Base-by-base conservation (phyloP, 495 filamentous ascomycete species). In the Neurospora tetraspora region DNA sequence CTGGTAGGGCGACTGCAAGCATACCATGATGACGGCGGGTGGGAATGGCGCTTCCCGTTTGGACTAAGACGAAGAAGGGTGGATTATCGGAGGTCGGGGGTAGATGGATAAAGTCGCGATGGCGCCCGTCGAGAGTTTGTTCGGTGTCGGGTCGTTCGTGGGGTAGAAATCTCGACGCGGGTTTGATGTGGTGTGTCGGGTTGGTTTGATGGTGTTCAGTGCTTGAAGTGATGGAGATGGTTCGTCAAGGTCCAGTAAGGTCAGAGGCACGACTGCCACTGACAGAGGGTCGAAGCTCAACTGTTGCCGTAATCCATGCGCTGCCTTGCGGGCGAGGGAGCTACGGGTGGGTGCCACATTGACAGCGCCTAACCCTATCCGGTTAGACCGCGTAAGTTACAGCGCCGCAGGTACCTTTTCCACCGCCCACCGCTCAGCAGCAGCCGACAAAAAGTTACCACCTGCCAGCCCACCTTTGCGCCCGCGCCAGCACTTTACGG, bases 281-380 rank as follows among this genome's bases (percentile, higher is more conserved):
- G 70, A 59, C 65, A 69, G 73, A 59, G 71, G 72, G 47, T 59
- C 73, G 70, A 69, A 71, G 70, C 72, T 78, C 74, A 77, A 77
- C 73, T 72, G 75, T 76, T 79, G 53, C 78, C 79, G 79, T 80
- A 80, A 80, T 80, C 79, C 79, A 80, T 80, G 78, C 53, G 53
- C 78, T 80, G 79, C 77, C 77, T 79, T 74, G 74, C 75, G 74
- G 72, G 75, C 72, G 53, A 65, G 53, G 53, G 53, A 65, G 53
- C 53, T 65, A 36, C 53, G 53, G 53, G 53, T 65, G 53, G 53
- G 53, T 65, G 53, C 53, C 53, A 65, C 53, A 3, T 65, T 16
- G 11, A 31, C 14, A 16, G 6, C 14, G 7, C 53, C 53, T 65
- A 65, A 34, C 53, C 27, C 3, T 16, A 65, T 65, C 27, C 6